Base-by-base conservation (phyloP, 805 yeast genomes). In the Candida maris region DNA sequence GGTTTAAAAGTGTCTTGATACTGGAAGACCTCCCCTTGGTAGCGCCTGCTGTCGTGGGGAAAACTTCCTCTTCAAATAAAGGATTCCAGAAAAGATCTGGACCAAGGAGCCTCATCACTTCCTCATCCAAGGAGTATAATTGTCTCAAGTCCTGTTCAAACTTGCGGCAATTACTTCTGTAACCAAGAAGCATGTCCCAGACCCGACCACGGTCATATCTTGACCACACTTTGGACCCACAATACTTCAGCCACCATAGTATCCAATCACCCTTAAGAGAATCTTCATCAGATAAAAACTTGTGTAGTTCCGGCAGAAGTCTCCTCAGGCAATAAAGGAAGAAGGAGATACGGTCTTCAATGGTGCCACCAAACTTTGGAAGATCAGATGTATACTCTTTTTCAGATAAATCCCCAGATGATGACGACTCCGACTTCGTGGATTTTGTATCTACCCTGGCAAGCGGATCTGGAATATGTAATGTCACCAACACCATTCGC, bases 181-280 rank as follows among this genome's bases (percentile, higher is more conserved):
- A 86, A 1, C 96, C 95, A 18, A 89, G 59, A 30, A 88, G 60
- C 45, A 79, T 63, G 62, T 89, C 97, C 97, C 97, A 89, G 5
- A 87, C 69, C 42, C 96, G 70, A 9, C 93, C 96, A 35, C 96
- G 64, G 59, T 87, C 96, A 40, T 70, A 71, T 43, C 83, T 73
- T 29, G 88, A 81, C 75, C 94, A 78, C 5, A 82, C 87, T 59
- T 85, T 85, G 10, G 93, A 76, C 15, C 96, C 96, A 53, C 85
- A 76, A 71, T 85, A 89, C 55, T 87, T 86, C 45, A 89, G 67
- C 97, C 97, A 89, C 95, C 96, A 89, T 26, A 86, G 71, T 18
- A 88, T 67, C 97, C 97, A 89, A 54, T 81, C 88, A 48, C 85
- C 93, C 44, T 83, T 87, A 41, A 76, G 69, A 28, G 71, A 68